Conservation (phyloP, 1,284 basidiomycete genomes). For the Fomitopsis palustris region DNA sequence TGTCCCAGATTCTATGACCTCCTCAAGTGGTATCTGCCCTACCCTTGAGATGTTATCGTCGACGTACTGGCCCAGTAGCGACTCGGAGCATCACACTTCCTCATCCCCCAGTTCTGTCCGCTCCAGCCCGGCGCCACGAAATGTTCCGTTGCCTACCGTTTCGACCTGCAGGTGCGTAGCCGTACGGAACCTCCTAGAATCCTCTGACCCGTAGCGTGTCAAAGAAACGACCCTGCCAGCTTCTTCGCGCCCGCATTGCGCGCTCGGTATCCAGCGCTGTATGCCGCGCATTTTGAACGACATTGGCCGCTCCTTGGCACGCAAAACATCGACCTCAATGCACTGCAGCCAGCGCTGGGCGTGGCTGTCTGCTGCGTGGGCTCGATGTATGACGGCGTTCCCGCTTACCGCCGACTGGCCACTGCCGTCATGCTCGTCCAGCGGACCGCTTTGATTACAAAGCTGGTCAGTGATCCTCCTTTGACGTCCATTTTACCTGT, state of each 20-base stretch:
- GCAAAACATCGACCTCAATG: neutral
- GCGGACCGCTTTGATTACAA: neutral
- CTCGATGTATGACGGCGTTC: neutral
- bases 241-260: conserved; percentile 1
- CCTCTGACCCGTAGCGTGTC: neutral
- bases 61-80: conserved; percentile 1
- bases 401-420: neutral
- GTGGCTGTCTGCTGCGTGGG: neutral
- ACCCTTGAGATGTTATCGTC: conserved; percentile 1
- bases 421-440: conserved; percentile 1
- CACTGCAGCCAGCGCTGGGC: neutral
- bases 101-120: neutral
- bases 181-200: neutral
- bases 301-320: conserved; percentile 1
- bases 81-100: neutral
- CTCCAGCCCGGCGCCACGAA: neutral
- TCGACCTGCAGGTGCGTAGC: neutral
- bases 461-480: neutral
- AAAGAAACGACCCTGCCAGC: neutral
- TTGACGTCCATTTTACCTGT: neutral
- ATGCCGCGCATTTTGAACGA: neutral
- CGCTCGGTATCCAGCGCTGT: neutral
- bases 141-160: neutral
- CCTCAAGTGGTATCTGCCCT: neutral
- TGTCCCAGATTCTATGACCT: neutral